Conservation (phyloP, 768 basidiomycete genomes). For the Lactarius hengduanensis region DNA sequence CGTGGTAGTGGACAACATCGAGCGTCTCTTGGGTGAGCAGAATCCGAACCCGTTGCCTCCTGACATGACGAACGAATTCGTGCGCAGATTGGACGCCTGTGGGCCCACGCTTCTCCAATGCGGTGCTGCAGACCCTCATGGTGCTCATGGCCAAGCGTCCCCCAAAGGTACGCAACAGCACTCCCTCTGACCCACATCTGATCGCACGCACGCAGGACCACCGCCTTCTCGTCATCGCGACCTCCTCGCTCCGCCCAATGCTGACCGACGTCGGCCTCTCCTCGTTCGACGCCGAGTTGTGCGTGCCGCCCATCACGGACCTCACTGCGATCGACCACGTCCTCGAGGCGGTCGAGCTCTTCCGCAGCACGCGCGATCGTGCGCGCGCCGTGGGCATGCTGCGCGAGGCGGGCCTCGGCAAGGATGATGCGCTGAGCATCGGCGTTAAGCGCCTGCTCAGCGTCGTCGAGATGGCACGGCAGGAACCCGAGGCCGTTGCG, state of each 20-base stretch:
- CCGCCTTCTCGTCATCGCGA: conserved; percentile 87
- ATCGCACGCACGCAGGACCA: conserved; percentile 52
- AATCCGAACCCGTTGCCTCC: not conserved
- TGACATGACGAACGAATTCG: not conserved
- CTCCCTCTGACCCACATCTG: not conserved
- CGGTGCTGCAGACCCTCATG: conserved; percentile 84
- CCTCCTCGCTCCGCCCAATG: conserved; percentile 84
- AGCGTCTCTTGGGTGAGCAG: conserved; percentile 80
- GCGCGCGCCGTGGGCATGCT: conserved; percentile 63
- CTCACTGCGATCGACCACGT: conserved; percentile 73
- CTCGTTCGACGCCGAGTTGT: conserved; percentile 85
- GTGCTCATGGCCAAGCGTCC: conserved; percentile 87
- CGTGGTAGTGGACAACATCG: conserved; percentile 92
- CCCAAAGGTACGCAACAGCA: conserved; percentile 65
- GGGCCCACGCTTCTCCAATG: conserved; percentile 95
- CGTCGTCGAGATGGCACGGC: conserved; percentile 93
- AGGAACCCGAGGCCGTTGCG: conserved; percentile 84
- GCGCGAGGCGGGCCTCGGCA: conserved; percentile 68
- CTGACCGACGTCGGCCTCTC: conserved; percentile 84
- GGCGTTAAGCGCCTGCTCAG: conserved; percentile 94
- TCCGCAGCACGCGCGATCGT: conserved; percentile 55
- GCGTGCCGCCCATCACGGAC: conserved; percentile 76
- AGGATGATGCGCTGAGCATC: conserved; percentile 56
- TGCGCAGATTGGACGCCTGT: conserved; percentile 90
- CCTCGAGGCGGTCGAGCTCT: conserved; percentile 76